Evolutionary conservation across 192 early-diverging fungal genomes (phyloP).

Genomic region (Helicostylum pulchrum): DNA sequence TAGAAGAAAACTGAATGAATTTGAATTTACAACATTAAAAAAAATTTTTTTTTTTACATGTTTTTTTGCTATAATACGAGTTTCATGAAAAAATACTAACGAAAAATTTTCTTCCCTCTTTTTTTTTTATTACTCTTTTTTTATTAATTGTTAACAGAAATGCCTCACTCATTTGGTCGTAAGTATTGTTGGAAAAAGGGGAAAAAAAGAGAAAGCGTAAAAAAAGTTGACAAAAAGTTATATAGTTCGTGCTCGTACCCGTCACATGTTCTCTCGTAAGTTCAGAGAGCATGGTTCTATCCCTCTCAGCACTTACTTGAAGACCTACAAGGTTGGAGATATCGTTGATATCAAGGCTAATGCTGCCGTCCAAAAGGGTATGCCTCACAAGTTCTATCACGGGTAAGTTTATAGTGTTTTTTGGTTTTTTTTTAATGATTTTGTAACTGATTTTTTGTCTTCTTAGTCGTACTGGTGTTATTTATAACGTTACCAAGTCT

Average conservation of each 20-base stretch:
- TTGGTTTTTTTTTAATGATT: too few species aligned
- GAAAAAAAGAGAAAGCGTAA: too few species aligned
- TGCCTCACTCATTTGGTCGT: slow-evolving; percentile 43
- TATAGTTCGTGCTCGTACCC: slow-evolving; percentile 87
- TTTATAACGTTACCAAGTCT: slow-evolving; percentile 99
- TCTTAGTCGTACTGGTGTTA: slow-evolving; percentile 87
- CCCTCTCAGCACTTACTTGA: slow-evolving; percentile 95
- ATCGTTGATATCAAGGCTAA: slow-evolving; percentile 99
- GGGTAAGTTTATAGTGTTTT: slow-evolving; percentile 59
- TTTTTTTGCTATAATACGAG: too few species aligned
- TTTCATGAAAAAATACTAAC: too few species aligned
- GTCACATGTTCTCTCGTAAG: slow-evolving; percentile 95
- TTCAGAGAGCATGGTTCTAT: slow-evolving; percentile 95
- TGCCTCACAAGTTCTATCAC: slow-evolving; percentile 99
- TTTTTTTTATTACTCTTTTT: too few species aligned
- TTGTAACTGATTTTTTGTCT: not conserved
- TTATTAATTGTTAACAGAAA: too few species aligned
- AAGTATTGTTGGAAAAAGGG: slow-evolving; percentile 2
- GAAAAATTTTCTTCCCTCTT: too few species aligned
- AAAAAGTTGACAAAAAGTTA: not conserved
- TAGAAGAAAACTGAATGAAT: too few species aligned
- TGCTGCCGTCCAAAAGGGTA: slow-evolving; percentile 98
- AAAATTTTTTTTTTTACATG: too few species aligned
- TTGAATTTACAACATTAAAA: too few species aligned
- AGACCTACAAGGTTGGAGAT: slow-evolving; percentile 98